phyloP scores from a whole-genome alignment of 176 grass and related monocot species.

The Triticum dicoccoides region DNA sequence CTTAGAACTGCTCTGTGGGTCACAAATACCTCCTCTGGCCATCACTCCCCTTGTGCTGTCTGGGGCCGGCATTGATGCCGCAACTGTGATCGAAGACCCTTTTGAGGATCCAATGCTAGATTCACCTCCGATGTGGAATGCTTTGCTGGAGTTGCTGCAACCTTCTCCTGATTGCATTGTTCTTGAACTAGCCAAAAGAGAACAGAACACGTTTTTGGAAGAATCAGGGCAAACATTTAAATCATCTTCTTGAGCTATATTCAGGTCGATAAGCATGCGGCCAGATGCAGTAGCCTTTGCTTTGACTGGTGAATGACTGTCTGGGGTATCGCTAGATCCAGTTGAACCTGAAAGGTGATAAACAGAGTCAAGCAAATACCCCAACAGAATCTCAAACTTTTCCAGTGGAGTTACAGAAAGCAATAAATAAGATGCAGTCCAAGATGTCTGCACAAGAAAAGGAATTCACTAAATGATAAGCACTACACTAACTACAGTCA shows the following conservation, averaged over 20 bases:
- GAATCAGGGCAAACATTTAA: conserved; percentile 14
- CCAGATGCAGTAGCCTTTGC: conserved; percentile 27
- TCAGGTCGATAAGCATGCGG: conserved; percentile 66
- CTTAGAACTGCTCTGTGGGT: background rate
- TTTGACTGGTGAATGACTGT: conserved; percentile 37
- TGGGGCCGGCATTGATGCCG: conserved; percentile 19
- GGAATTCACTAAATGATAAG: background rate
- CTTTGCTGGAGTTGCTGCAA: conserved; percentile 38
- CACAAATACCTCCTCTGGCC: conserved; percentile 20
- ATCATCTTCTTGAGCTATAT: conserved; percentile 74
- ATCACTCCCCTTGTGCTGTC: conserved; percentile 27
- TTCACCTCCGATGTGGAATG: conserved; percentile 39
- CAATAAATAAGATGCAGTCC: background rate
- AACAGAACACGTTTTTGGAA: conserved; percentile 15
- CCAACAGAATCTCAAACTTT: conserved; percentile 5
- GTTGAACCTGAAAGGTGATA: conserved; percentile 37
- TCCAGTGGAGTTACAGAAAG: background rate
- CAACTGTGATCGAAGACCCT: conserved; percentile 50
- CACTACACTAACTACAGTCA: background rate
- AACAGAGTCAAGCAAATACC: conserved; percentile 2
- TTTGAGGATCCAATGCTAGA: conserved; percentile 50
- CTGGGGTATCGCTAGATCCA: conserved; percentile 37
- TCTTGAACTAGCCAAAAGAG: conserved; percentile 33
- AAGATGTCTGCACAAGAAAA: background rate
- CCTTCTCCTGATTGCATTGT: conserved; percentile 22